Conservation (phyloP, 2,329 filamentous ascomycete species). For the Penicillium sp. region DNA sequence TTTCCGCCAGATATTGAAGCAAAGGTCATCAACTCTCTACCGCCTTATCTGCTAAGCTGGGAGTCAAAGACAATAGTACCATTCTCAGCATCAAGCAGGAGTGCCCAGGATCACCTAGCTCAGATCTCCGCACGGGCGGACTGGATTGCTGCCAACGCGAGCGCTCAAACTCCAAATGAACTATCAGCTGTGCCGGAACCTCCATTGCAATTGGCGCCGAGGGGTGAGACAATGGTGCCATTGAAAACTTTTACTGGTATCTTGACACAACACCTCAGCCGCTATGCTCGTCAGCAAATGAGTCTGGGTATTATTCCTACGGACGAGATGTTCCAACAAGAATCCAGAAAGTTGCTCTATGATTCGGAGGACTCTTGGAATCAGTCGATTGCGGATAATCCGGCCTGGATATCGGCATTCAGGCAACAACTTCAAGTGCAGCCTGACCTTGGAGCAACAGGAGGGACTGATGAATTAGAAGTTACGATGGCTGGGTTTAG, state of each 20-base stretch:
- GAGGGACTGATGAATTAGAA: neutral
- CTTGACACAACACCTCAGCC: conserved; percentile 26
- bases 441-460: neutral
- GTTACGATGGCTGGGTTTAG: neutral
- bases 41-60: conserved; percentile 31
- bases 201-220: neutral
- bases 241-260: conserved; percentile 18
- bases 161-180: neutral
- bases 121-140: conserved; percentile 28
- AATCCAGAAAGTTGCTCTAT: conserved; percentile 31
- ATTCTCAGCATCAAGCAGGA: conserved; percentile 28
- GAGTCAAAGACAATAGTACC: conserved; percentile 29
- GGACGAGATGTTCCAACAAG: conserved; percentile 35
- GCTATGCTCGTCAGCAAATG: conserved; percentile 28
- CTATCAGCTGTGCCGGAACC: neutral
- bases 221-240: neutral
- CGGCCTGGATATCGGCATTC: conserved; percentile 21
- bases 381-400: conserved; percentile 30
- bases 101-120: conserved; percentile 26
- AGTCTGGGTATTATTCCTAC: conserved; percentile 26
- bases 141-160: neutral
- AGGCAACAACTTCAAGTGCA: conserved; percentile 9
- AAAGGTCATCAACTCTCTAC: conserved; percentile 25
- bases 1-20: conserved; percentile 37
- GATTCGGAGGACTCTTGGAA: conserved; percentile 35